Base-by-base conservation (phyloP, 176 grass and related monocot species). In the Puya raimondii region DNA sequence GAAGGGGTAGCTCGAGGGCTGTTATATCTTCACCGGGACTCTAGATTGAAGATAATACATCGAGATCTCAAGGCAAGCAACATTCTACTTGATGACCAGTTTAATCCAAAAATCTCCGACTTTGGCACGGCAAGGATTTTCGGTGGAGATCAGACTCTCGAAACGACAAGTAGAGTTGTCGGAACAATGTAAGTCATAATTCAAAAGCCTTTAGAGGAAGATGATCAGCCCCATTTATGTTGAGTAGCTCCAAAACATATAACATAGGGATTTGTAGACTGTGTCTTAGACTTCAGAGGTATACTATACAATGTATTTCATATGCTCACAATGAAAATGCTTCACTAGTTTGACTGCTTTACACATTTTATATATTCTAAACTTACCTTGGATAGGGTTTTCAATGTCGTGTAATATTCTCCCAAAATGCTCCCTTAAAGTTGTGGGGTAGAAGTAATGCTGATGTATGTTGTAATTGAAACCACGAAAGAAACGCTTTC, bases 61-160 rank as follows among this genome's bases (percentile, higher is more conserved):
- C 17, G 76, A 50, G 76, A 78, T 78, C 72, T 86, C 16, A 90
- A 90, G 67, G 57, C 79, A 48, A 73, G 83, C 49, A 90, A 90
- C 47, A 70, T 90, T 0, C 67, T 90, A 17, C 25, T 90, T 5
- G 83, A 90, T 51, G 11, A 2, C 0, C 56, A 78, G 5, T 80
- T 90, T 69, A 78, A 0, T 0, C 76, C 87, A 0, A 90, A 90
- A 50, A 90, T 90, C 73, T 90, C 87, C 20, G 87, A 90, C 72
- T 90, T 90, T 8, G 84, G 88, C 8, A 91, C 84, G 70, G 84
- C 81, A 65, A 84, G 84, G 69, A 87, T 87, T 2, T 90, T 86
- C 27, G 25, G 68, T 12, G 48, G 70, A 0, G 70, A 71, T 10
- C 25, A 83, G 13, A 22, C 65, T n/a, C 58, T 74, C 54, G 87